phyloP scores from a whole-genome alignment of 2,329 filamentous ascomycete genomes.

The Fusarium gaditjirri region DNA sequence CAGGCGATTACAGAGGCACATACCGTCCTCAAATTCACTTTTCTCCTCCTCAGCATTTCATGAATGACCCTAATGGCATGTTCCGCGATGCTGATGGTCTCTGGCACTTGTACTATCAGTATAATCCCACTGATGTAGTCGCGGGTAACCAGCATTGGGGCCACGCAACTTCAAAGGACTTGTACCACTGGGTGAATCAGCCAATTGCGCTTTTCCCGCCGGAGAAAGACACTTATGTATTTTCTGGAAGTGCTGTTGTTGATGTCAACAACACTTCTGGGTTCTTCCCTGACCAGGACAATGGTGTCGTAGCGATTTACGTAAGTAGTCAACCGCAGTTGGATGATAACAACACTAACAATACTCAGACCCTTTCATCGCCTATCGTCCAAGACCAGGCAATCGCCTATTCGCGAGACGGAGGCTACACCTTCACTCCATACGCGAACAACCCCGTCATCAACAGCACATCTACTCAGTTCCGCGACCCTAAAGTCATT shows the following conservation, averaged over 20 bases:
- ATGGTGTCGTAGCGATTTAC: constrained; percentile 67
- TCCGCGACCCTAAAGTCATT: constrained; percentile 74
- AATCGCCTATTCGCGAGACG: constrained; percentile 70
- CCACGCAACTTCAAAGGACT: constrained; percentile 69
- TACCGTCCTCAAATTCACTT: constrained; percentile 66
- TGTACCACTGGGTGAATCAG: constrained; percentile 74
- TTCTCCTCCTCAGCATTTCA: constrained; percentile 62
- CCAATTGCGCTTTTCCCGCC: constrained; percentile 68
- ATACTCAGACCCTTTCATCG: constrained; percentile 36
- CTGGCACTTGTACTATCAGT: constrained; percentile 75
- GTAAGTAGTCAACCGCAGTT: constrained; percentile 29
- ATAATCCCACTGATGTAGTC: constrained; percentile 54
- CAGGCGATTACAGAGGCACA: constrained; percentile 42
- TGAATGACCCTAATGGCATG: constrained; percentile 74
- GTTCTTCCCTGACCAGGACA: constrained; percentile 69
- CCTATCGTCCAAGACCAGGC: constrained; percentile 61
- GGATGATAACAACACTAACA: neutral
- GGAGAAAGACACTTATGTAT: constrained; percentile 57
- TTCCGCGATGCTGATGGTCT: constrained; percentile 66
- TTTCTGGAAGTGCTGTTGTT: constrained; percentile 66
- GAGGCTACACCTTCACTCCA: constrained; percentile 69
- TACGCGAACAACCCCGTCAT: constrained; percentile 72
- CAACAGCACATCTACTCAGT: constrained; percentile 62
- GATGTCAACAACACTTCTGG: constrained; percentile 73
- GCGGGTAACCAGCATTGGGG: constrained; percentile 74